Base-by-base conservation (phyloP, 257 asterid species). In the Agastache rugosa region DNA sequence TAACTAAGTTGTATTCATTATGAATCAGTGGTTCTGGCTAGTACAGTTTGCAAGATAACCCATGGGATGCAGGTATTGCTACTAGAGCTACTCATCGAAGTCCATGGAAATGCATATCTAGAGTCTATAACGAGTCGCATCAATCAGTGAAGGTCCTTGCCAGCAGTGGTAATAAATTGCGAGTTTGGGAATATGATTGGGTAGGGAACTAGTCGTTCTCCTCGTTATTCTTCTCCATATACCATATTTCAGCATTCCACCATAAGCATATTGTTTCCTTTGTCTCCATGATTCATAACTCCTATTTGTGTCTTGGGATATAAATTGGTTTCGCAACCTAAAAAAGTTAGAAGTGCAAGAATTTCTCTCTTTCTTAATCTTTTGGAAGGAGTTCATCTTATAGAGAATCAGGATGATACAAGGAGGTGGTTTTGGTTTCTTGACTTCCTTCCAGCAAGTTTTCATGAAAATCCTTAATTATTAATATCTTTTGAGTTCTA, bases 11-110 rank as follows among this genome's bases (percentile, higher is more conserved):
- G 71, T 42, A 51, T 61, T 11, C 31, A 68, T 34, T 17, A 68
- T 50, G 45, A 59, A 55, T 23, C 29, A 31, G 77, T 48, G 45
- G 34, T 34, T 29, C 27, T 55, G 17, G 20, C 72, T 23, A 56
- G 37, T 56, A 56, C 3, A 12, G 6, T 2, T 23, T 56, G 63
- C 64, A 58, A 25, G 39, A 23, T 5, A 55, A 3, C 31, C 14
- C 0, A 22, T 23, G 63, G 63, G 11, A 23, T 23, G 63, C 35
- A 10, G 3, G 63, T 12, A 5, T 23, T 58, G 63, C 63, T 11
- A 14, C 20, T 23, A 56, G 8, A 23, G 31, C 17, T 58, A 25
- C 39, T 25, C 10, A 25, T 27, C 1, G 3, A 5, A 58, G 10
- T 14, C 8, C 64, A 12, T 11, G 17, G 8, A 31, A 58, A 27